These are phyloP conservation scores for Cyclotella distinguenda DNA, from an alignment of 108 stramenopile genomes.

Conservation along the genomic window DNA sequence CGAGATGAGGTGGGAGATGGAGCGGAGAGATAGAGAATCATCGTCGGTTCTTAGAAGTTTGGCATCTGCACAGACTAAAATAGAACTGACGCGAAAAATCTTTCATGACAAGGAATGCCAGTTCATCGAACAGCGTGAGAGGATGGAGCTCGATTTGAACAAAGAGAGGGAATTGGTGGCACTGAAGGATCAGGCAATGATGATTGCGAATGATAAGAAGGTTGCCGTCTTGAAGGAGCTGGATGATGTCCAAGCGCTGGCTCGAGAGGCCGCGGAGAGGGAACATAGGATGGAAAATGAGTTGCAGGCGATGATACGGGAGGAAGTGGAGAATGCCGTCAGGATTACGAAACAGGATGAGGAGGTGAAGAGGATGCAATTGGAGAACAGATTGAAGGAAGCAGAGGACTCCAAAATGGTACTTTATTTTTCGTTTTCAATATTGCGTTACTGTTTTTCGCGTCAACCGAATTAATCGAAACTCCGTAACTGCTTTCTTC, in stretches of 20 bases:
- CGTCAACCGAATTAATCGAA: too few species aligned
- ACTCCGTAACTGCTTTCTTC: too few species aligned
- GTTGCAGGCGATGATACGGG: constrained; percentile 36
- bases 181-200: constrained; percentile 67
- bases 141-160: constrained; percentile 51
- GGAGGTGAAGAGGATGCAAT: constrained; percentile 37
- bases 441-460: too few species aligned
- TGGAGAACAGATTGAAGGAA: constrained; percentile 40
- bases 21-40: constrained; percentile 28
- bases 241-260: constrained; percentile 49
- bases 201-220: constrained; percentile 49
- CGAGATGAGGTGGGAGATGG: constrained; percentile 28
- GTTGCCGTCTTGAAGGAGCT: constrained; percentile 47
- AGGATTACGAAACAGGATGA: constrained; percentile 50
- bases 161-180: constrained; percentile 57
- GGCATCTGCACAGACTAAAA: constrained; percentile 41
- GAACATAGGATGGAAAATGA: constrained; percentile 26
- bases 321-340: constrained; percentile 47
- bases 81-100: constrained; percentile 41
- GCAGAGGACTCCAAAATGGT: constrained; percentile 35
- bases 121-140: constrained; percentile 40
- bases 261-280: constrained; percentile 54
- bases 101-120: constrained; percentile 50
- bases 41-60: constrained; percentile 5
- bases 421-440: too few species aligned